phyloP scores from a whole-genome alignment of 768 basidiomycete genomes.

The Pleurotus tuber-regium region DNA sequence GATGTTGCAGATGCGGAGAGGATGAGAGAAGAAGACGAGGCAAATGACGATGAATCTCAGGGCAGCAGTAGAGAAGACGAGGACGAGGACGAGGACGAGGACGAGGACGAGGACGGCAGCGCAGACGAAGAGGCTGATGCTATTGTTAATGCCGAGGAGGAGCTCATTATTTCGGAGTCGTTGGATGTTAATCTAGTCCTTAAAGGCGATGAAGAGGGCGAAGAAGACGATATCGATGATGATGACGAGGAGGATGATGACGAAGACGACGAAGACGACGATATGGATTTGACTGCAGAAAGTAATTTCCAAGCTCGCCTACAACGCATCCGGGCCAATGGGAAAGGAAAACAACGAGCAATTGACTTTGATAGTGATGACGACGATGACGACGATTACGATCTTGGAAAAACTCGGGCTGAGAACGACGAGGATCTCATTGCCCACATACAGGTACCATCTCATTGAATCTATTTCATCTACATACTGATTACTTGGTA shows the following conservation, averaged over 20 bases:
- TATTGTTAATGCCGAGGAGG: conserved; percentile 44
- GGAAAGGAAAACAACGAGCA: conserved; percentile 22
- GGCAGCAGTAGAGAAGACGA: conserved; percentile 18
- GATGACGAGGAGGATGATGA: conserved; percentile 34
- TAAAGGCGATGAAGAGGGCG: conserved; percentile 21
- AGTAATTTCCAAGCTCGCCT: conserved; percentile 46
- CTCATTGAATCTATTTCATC: neutral
- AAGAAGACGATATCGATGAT: conserved; percentile 33
- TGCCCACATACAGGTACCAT: conserved; percentile 47
- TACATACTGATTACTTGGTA: neutral
- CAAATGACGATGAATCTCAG: conserved; percentile 22
- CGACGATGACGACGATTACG: conserved; percentile 27
- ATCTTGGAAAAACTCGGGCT: conserved; percentile 31
- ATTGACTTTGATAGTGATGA: conserved; percentile 29
- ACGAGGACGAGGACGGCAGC: no score
- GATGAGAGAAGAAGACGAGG: conserved; percentile 49
- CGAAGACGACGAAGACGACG: conserved; percentile 32
- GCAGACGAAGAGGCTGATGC: conserved; percentile 36
- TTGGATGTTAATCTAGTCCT: conserved; percentile 28
- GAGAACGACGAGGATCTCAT: conserved; percentile 61
- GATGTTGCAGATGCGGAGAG: conserved; percentile 57
- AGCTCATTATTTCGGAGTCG: conserved; percentile 37
- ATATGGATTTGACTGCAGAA: conserved; percentile 33
- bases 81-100: conserved; percentile 29
- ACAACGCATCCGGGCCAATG: conserved; percentile 33